Evolutionary conservation across 2,329 filamentous ascomycete species (phyloP).

Genomic region (Diaporthe velutina): DNA sequence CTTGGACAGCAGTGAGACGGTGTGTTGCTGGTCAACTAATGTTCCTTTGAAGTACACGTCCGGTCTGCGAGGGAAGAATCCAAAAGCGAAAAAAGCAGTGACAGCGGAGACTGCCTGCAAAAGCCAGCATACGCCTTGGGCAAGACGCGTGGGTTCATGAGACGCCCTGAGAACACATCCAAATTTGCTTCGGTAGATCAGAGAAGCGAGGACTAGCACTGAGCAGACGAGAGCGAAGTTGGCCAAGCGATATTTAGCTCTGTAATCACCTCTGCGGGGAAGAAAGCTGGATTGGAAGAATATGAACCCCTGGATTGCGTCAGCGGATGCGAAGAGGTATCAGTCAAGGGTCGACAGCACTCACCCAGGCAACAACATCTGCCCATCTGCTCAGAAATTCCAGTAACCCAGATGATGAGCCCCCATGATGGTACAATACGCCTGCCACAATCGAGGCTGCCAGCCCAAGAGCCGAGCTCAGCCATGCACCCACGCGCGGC

Average conservation of each 20-base stretch:
- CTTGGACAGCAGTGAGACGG: constrained; percentile 47
- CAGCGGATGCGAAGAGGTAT: neutral
- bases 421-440: constrained; percentile 37
- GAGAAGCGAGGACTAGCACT: constrained; percentile 42
- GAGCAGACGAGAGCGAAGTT: constrained; percentile 46
- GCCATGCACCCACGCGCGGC: constrained; percentile 45
- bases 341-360: constrained; percentile 11
- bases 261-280: constrained; percentile 46
- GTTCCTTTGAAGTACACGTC: constrained; percentile 48
- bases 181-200: constrained; percentile 46
- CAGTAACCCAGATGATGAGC: neutral
- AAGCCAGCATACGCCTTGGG: constrained; percentile 45
- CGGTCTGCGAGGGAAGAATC: constrained; percentile 49
- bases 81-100: constrained; percentile 44
- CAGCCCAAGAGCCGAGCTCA: constrained; percentile 45
- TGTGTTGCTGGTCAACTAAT: constrained; percentile 52
- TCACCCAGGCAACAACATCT: constrained; percentile 45
- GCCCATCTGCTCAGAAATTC: constrained; percentile 39
- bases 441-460: constrained; percentile 44
- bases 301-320: constrained; percentile 42
- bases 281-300: constrained; percentile 47
- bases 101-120: constrained; percentile 45
- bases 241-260: constrained; percentile 45
- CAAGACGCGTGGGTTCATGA: constrained; percentile 31
- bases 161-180: constrained; percentile 42